Evolutionary conservation across 1,139 yeast genomes (phyloP), one percentile per base, ranked within the genome.

Genomic region (Suhomyces terraborum): DNA sequence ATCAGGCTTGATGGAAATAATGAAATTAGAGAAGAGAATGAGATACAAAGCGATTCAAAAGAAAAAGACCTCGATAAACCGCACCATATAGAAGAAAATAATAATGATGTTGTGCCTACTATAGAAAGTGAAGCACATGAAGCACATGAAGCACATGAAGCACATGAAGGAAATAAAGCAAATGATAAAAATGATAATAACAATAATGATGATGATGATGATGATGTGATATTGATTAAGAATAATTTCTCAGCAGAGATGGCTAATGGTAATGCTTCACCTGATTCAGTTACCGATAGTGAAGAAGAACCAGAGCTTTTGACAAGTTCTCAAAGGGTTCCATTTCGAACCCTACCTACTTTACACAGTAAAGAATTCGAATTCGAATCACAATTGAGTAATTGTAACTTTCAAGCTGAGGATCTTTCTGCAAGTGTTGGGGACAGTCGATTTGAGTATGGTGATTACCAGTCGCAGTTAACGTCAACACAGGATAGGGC

Each of bases 261-360:
- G 7, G 6, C n/a, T 18, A 14, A 4, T 20, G n/a, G 6, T 6
- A 25, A 18, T 7, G 10, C 31, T 27, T 28, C 41, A 6, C 42
- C 41, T 8, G 45, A 42, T 6, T 26, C 42, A 3, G 32, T 52
- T 14, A 51, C 48, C 6, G 54, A 52, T 29, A 52, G 56, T 25
- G 51, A 52, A 31, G 54, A 49, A 27, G 54, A 51, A 27, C 33
- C 45, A 2, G 48, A 47, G 24, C 42, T 42, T 6, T 38, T 47
- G 10, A 27, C 36, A n/a, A 40, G 38, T 19, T 38, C 39, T 12
- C 37, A 35, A 17, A 18, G 26, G 13, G 30, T 17, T 16, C 32
- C 32, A 7, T 8, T 8, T 19, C 16, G 32, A 8, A 8, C 5
- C 12, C 10, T 13, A 3, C 24, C 13, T 3, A 8, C 5, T 9